Base-by-base conservation (phyloP, 1,284 basidiomycete species). In the Ustilago esculenta region DNA sequence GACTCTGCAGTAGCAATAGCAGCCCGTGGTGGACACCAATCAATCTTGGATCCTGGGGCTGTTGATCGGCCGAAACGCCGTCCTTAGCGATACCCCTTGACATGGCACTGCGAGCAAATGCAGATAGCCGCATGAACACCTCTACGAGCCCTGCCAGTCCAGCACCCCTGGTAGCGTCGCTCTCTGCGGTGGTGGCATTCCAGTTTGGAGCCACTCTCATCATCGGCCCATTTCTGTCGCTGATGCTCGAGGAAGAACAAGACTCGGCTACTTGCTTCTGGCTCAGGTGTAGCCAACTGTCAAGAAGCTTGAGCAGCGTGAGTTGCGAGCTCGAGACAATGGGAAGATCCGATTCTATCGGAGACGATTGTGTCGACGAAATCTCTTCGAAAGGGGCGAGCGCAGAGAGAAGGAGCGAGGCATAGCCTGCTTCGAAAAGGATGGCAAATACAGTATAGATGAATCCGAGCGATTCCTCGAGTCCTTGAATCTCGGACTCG, bases 221-320 rank as follows among this genome's bases (percentile, higher is more conserved):
- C 30, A 7, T 27, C 25, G 44, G 44, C 9, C 32, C 34, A 12
- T 14, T 27, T 11, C 8, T 9, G 6, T 10, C 14, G n/a, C 18
- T 15, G 39, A 5, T 24, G 20, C 34, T 5, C 11, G 12, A 4
- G 30, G 41, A 40, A 1, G 37, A 18, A n/a, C n/a, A n/a, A 3
- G 44, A 27, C 29, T 55, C 33, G 8, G 37, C 37, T 0, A 47
- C 43, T 15, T 55, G 34, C 30, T 45, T 49, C 20, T 68, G 65
- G 25, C 32, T 24, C 1, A 40, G 32, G 35, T 75, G 71, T 8
- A 75, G 50, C 58, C 68, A 73, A 41, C 51, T 48, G 34, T 75
- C 73, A 17, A 73, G 52, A 8, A 72, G 46, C 32, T 73, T 73
- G n/a, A 75, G 55, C 25, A 73, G 39, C 2, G 60, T 68, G 11